phyloP scores from a whole-genome alignment of 768 basidiomycete species.

The Nevesoporus exiguus region DNA sequence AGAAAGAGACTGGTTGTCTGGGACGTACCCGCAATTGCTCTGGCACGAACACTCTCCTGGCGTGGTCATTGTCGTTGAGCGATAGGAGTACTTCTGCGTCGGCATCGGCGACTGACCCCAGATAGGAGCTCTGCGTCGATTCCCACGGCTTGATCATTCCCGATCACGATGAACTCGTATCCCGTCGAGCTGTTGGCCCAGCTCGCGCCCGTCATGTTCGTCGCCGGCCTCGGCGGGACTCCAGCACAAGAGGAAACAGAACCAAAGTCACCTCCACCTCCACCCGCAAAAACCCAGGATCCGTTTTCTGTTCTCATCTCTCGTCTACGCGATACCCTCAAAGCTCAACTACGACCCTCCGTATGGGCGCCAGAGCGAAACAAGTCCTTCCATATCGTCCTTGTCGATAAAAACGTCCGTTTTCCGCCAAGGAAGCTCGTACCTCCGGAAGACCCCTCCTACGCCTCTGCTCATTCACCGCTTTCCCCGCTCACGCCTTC shows the following conservation, averaged over 20 bases:
- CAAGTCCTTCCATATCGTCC: constrained; percentile 74
- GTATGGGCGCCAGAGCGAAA: constrained; percentile 72
- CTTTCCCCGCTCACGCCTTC: constrained; percentile 88
- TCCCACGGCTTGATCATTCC: background rate
- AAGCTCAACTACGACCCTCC: constrained; percentile 56
- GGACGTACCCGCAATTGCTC: constrained; percentile 26
- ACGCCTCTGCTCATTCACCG: constrained; percentile 72
- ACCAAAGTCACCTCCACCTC: constrained; percentile 10
- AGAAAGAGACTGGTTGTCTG: too few relatives aligned
- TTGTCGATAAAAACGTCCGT: constrained; percentile 80
- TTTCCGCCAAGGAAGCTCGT: constrained; percentile 86
- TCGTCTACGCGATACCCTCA: constrained; percentile 68
- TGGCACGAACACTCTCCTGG: constrained; percentile 27
- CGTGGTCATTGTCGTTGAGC: constrained; percentile 18
- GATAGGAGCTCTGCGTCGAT: background rate
- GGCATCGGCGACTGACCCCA: background rate
- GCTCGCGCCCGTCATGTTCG: constrained; percentile 90
- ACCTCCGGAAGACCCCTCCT: constrained; percentile 53
- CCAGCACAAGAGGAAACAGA: background rate
- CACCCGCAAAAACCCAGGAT: constrained; percentile 44
- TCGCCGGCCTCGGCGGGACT: constrained; percentile 61
- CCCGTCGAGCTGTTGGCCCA: constrained; percentile 87
- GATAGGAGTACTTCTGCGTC: background rate
- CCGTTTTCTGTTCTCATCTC: constrained; percentile 55
- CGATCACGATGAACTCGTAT: constrained; percentile 78